These are phyloP conservation scores for Chaetoscypha palmicola DNA, from an alignment of 2,329 filamentous ascomycete genomes.

Conservation along the genomic window DNA sequence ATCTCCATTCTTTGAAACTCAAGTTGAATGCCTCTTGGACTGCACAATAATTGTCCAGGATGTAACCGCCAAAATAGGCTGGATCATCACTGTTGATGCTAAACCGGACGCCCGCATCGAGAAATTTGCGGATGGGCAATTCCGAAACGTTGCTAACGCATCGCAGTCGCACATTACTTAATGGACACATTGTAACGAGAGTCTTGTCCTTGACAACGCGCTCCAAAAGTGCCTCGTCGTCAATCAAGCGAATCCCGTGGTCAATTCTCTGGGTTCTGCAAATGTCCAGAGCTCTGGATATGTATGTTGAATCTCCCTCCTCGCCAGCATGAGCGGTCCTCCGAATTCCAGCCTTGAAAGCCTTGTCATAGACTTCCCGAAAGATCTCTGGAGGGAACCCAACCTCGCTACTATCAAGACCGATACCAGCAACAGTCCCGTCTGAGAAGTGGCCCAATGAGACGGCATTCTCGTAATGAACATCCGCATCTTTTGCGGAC, in stretches of 20 bases:
- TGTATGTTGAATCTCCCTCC: constrained; percentile 62
- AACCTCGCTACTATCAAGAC: constrained; percentile 59
- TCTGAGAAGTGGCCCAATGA: constrained; percentile 40
- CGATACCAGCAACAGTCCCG: constrained; percentile 54
- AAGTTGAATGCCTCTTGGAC: constrained; percentile 66
- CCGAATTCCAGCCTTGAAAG: constrained; percentile 44
- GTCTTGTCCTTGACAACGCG: constrained; percentile 50
- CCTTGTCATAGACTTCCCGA: constrained; percentile 51
- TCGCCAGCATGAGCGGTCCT: constrained; percentile 73
- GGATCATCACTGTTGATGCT: constrained; percentile 44
- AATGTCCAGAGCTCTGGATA: constrained; percentile 54
- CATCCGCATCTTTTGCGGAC: constrained; percentile 49
- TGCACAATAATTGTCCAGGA: constrained; percentile 67
- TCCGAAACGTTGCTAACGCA: constrained; percentile 38
- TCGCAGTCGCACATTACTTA: constrained; percentile 60
- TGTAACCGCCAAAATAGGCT: constrained; percentile 61
- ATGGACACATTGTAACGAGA: constrained; percentile 64
- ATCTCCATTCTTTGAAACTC: constrained; percentile 57
- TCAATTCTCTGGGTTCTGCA: constrained; percentile 63
- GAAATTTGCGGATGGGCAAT: constrained; percentile 37
- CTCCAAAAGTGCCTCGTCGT: constrained; percentile 51
- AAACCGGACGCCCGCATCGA: constrained; percentile 39
- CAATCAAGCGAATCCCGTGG: constrained; percentile 61
- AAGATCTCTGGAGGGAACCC: constrained; percentile 53
- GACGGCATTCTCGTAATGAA: constrained; percentile 38